Conservation (phyloP, 441 rosid genomes). For the Rhodomyrtus psidioides region DNA sequence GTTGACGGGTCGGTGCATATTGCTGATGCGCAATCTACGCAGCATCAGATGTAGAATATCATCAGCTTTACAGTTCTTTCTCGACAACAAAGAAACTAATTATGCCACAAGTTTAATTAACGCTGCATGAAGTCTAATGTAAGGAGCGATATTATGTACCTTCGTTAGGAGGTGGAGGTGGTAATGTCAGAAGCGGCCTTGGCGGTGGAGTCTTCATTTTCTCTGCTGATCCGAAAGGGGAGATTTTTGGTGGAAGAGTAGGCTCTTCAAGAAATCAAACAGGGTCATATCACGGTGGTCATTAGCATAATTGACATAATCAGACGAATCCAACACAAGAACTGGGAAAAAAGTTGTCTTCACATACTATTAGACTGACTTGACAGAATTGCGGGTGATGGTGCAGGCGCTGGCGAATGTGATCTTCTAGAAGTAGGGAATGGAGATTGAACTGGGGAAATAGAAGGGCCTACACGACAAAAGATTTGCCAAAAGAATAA, state of each 20-base stretch:
- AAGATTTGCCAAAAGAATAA: background rate
- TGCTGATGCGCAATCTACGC: constrained; percentile 40
- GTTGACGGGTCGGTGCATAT: constrained; percentile 50
- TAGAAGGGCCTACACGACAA: constrained; percentile 20
- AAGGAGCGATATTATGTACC: constrained; percentile 14
- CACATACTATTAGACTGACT: constrained; percentile 22
- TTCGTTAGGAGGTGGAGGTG: constrained; percentile 60
- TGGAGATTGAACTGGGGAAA: constrained; percentile 23
- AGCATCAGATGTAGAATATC: background rate
- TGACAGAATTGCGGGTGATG: constrained; percentile 13
- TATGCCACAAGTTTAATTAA: background rate
- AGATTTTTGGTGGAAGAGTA: constrained; percentile 27
- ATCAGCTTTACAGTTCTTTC: background rate
- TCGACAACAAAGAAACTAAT: background rate
- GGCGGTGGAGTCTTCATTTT: constrained; percentile 36
- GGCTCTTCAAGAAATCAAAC: constrained; percentile 16
- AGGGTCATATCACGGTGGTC: background rate
- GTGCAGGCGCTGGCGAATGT: constrained; percentile 26
- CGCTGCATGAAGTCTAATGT: background rate
- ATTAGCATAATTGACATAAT: background rate
- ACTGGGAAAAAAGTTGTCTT: background rate
- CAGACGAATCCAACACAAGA: constrained; percentile 2
- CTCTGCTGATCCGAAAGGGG: constrained; percentile 30
- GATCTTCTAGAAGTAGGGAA: constrained; percentile 12
- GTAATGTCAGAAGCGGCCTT: constrained; percentile 27